phyloP scores from a whole-genome alignment of 768 basidiomycete species.

The Lactarius tabidus region DNA sequence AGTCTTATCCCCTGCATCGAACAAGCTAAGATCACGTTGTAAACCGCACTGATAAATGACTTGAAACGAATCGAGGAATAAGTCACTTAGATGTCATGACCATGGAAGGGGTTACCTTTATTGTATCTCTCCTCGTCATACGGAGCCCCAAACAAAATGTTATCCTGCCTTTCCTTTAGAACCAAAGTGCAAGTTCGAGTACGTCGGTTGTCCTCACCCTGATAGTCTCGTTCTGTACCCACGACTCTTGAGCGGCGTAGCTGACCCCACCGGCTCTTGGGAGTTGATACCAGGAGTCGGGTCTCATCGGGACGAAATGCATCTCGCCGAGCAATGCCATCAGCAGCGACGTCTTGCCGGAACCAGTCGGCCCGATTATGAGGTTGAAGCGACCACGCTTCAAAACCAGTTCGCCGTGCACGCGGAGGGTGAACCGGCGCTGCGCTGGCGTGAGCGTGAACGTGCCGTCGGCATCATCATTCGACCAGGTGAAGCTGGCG shows the following conservation, averaged over 20 bases:
- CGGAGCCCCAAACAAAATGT: constrained; percentile 47
- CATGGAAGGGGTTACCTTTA: constrained; percentile 29
- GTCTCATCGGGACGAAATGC: constrained; percentile 51
- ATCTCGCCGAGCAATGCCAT: constrained; percentile 68
- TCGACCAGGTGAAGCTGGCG: constrained; percentile 53
- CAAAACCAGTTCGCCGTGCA: constrained; percentile 54
- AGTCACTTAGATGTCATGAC: background rate
- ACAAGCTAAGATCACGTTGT: constrained; percentile 43
- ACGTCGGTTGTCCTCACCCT: constrained; percentile 35
- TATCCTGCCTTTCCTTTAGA: constrained; percentile 34
- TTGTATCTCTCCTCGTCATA: constrained; percentile 45
- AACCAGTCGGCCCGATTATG: constrained; percentile 54
- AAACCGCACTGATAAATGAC: constrained; percentile 26
- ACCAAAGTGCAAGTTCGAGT: background rate
- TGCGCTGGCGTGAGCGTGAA: constrained; percentile 40
- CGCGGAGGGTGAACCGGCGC: constrained; percentile 46
- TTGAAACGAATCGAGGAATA: background rate
- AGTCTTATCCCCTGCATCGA: constrained; percentile 47
- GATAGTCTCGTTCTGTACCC: constrained; percentile 81
- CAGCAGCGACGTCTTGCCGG: constrained; percentile 60
- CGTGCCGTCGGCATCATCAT: constrained; percentile 31
- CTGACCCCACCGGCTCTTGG: constrained; percentile 67
- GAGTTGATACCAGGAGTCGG: constrained; percentile 63
- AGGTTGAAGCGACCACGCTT: constrained; percentile 50
- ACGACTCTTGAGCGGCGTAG: constrained; percentile 81